Conservation (phyloP, 352 stramenopile genomes). For the Phytopythium sindhum region DNA sequence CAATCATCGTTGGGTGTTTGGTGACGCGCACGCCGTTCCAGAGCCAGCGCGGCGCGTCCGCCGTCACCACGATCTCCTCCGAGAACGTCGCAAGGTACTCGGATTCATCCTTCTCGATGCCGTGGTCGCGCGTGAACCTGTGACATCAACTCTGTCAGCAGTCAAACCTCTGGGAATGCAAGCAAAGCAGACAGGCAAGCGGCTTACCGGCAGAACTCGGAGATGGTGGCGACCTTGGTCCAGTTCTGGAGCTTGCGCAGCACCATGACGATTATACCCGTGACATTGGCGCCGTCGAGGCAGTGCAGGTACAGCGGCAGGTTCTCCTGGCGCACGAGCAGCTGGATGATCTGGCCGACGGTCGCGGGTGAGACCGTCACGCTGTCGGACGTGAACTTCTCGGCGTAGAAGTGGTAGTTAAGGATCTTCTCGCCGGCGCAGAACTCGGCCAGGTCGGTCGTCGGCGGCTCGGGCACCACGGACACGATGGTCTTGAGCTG, state of each 20-base stretch:
- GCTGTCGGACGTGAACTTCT: conserved; percentile 88
- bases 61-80: conserved; percentile 79
- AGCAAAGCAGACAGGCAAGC: too few species aligned
- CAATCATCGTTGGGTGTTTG: conserved; percentile 87
- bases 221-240: conserved; percentile 79
- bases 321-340: conserved; percentile 75
- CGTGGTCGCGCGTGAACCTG: conserved; percentile 82
- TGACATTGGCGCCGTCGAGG: conserved; percentile 85
- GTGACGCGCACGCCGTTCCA: conserved; percentile 81
- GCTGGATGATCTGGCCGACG: conserved; percentile 71
- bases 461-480: conserved; percentile 77
- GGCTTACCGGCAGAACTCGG: conserved; percentile 84
- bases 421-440: conserved; percentile 67
- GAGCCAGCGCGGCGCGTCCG: conserved; percentile 72
- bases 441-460: conserved; percentile 70
- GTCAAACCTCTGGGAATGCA: background rate
- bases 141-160: background rate
- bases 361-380: conserved; percentile 77
- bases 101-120: conserved; percentile 85
- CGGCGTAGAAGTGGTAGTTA: conserved; percentile 75
- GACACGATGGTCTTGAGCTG: conserved; percentile 77
- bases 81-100: conserved; percentile 81
- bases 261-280: conserved; percentile 86
- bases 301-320: conserved; percentile 85
- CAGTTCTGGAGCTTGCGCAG: conserved; percentile 87